Evolutionary conservation across 495 filamentous ascomycete genomes (phyloP).

Genomic region (Neurospora sp.): DNA sequence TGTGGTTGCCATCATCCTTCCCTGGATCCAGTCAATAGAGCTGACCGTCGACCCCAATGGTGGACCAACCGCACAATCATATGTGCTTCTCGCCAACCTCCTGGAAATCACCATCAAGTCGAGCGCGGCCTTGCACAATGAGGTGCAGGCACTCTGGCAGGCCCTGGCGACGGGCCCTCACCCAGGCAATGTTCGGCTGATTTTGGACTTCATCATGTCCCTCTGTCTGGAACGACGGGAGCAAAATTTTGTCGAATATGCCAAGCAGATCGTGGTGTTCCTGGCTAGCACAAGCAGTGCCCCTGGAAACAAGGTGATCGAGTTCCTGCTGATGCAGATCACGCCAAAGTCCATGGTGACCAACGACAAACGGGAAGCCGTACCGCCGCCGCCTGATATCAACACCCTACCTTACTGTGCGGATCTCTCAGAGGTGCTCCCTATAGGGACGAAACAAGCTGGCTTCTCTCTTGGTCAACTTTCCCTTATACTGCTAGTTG

Average conservation of each 20-base stretch:
- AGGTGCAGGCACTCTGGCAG: slow-evolving; percentile 96
- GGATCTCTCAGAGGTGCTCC: slow-evolving; percentile 68
- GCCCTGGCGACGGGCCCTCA: slow-evolving; percentile 88
- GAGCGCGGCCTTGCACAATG: slow-evolving; percentile 79
- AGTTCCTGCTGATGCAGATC: slow-evolving; percentile 84
- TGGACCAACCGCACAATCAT: slow-evolving; percentile 78
- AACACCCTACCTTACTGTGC: slow-evolving; percentile 76
- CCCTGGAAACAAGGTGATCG: slow-evolving; percentile 76
- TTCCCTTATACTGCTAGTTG: slow-evolving; percentile 86
- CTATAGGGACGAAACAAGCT: slow-evolving; percentile 80
- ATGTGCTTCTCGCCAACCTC: slow-evolving; percentile 91
- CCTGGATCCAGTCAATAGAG: slow-evolving; percentile 93
- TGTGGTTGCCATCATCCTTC: slow-evolving; percentile 86
- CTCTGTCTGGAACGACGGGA: slow-evolving; percentile 88
- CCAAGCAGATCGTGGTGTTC: slow-evolving; percentile 96
- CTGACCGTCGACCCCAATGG: slow-evolving; percentile 91
- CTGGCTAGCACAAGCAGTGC: slow-evolving; percentile 77
- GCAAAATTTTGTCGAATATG: slow-evolving; percentile 94
- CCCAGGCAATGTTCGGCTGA: slow-evolving; percentile 87
- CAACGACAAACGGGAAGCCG: slow-evolving; percentile 64
- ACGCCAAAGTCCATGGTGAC: slow-evolving; percentile 83
- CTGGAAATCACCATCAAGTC: slow-evolving; percentile 94
- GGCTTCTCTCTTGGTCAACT: slow-evolving; percentile 89
- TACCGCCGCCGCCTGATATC: slow-evolving; percentile 64
- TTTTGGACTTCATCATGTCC: slow-evolving; percentile 90